Evolutionary conservation across 371 early-diverging fungal species (phyloP).

Genomic region (Mucor saturninus): DNA sequence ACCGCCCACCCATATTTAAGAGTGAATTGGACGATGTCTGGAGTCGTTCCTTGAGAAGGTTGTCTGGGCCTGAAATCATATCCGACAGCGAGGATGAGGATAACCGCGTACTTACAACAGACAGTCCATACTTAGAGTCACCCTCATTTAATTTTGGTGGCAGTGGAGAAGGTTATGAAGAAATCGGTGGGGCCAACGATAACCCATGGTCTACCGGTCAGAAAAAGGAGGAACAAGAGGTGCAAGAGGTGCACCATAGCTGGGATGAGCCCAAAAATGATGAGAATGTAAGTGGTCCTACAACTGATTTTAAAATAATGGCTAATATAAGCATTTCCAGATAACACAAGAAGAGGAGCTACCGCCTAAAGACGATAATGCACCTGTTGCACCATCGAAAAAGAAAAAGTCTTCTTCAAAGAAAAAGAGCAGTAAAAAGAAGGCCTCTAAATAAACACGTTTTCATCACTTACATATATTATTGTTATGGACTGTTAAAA

Average conservation of each 20-base stretch:
- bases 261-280: background rate
- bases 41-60: slow-evolving; percentile 21
- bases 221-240: background rate
- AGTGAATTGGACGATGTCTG: slow-evolving; percentile 32
- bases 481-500: no score
- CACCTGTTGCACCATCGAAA: background rate
- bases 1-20: slow-evolving; percentile 21
- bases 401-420: slow-evolving; percentile 1
- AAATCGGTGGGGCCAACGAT: slow-evolving; percentile 29
- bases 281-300: background rate
- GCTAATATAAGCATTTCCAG: background rate
- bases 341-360: background rate
- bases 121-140: slow-evolving; percentile 10
- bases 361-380: background rate
- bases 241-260: background rate
- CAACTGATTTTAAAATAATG: background rate
- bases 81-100: slow-evolving; percentile 42
- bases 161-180: slow-evolving; percentile 29
- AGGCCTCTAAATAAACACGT: background rate
- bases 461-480: no score
- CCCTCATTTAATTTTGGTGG: slow-evolving; percentile 12
- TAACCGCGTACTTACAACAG: slow-evolving; percentile 5
- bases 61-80: slow-evolving; percentile 15
- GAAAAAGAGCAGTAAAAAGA: slow-evolving; percentile 6
- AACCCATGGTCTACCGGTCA: slow-evolving; percentile 34